A percentile compares a stretch with the other conserved stretches of the same genome.
These are phyloP conservation scores for Ophiocordyceps camponoti-saundersi DNA, from an alignment of 2,329 filamentous ascomycete genomes.

Conservation along the genomic window DNA sequence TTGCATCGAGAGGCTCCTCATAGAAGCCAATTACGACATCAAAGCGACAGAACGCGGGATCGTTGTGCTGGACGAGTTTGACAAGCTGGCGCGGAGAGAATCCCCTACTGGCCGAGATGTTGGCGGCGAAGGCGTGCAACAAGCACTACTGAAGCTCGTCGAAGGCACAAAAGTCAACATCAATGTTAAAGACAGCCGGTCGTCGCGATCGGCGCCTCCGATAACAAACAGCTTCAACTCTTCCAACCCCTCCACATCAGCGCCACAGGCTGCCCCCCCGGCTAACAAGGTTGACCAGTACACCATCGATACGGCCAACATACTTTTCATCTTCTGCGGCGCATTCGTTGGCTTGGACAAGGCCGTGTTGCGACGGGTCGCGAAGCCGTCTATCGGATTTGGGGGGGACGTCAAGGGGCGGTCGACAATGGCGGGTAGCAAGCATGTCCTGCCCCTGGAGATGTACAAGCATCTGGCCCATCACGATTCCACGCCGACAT, in stretches of 20 bases:
- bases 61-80: conserved; percentile 89
- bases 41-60: conserved; percentile 78
- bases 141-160: conserved; percentile 87
- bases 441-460: conserved; percentile 48
- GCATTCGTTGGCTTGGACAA: conserved; percentile 91
- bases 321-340: conserved; percentile 91
- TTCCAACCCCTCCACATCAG: conserved; percentile 22
- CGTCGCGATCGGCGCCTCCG: conserved; percentile 32
- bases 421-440: conserved; percentile 27
- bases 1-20: conserved; percentile 77
- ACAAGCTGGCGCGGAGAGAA: conserved; percentile 86
- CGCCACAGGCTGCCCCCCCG: conserved; percentile 27
- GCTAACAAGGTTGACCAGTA: conserved; percentile 42
- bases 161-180: conserved; percentile 90
- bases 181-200: conserved; percentile 65
- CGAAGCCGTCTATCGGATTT: conserved; percentile 76
- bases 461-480: conserved; percentile 39
- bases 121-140: conserved; percentile 89
- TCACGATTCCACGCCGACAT: conserved; percentile 20
- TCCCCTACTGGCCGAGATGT: conserved; percentile 85
- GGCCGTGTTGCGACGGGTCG: conserved; percentile 69
- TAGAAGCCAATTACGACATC: conserved; percentile 80
- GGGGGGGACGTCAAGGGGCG: conserved; percentile 60
- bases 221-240: conserved; percentile 36
- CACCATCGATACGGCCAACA: conserved; percentile 83